Conservation (phyloP, 2,329 filamentous ascomycete genomes). For the Aspergillus pseudonomiae region DNA sequence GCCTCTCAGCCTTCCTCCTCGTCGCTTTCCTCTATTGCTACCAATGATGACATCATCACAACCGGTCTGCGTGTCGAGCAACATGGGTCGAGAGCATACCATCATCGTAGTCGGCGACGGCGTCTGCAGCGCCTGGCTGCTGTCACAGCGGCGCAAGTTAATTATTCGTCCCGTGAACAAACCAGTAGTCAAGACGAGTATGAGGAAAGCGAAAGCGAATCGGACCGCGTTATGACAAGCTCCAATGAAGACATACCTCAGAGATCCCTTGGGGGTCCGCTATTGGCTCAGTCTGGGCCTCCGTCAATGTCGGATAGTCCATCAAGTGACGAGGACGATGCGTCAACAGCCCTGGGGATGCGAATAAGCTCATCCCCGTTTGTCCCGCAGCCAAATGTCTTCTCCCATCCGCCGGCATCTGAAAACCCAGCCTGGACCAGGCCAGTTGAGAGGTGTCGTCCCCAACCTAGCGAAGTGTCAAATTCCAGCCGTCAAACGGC, state of each 20-base stretch:
- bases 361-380: constrained; percentile 61
- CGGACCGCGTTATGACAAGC: constrained; percentile 69
- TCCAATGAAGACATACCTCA: constrained; percentile 61
- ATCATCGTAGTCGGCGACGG: constrained; percentile 60
- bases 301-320: constrained; percentile 32
- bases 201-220: constrained; percentile 89
- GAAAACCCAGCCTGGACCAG: constrained; percentile 44
- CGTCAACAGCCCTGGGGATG: constrained; percentile 77
- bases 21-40: constrained; percentile 76
- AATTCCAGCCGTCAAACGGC: constrained; percentile 37
- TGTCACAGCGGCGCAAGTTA: constrained; percentile 44
- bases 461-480: constrained; percentile 51
- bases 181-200: constrained; percentile 90
- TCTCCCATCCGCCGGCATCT: constrained; percentile 75
- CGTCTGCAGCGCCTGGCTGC: constrained; percentile 38
- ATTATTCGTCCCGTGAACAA: constrained; percentile 47
- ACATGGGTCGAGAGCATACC: constrained; percentile 53
- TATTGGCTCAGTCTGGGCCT: constrained; percentile 29
- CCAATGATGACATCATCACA: constrained; percentile 82
- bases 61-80: constrained; percentile 79
- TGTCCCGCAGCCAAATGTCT: constrained; percentile 87
- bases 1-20: constrained; percentile 91
- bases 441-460: constrained; percentile 51
- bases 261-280: constrained; percentile 26
- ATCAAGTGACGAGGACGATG: constrained; percentile 67